Base-by-base conservation (phyloP, 2,329 filamentous ascomycete genomes). In the Mycosphaerella arachidis region DNA sequence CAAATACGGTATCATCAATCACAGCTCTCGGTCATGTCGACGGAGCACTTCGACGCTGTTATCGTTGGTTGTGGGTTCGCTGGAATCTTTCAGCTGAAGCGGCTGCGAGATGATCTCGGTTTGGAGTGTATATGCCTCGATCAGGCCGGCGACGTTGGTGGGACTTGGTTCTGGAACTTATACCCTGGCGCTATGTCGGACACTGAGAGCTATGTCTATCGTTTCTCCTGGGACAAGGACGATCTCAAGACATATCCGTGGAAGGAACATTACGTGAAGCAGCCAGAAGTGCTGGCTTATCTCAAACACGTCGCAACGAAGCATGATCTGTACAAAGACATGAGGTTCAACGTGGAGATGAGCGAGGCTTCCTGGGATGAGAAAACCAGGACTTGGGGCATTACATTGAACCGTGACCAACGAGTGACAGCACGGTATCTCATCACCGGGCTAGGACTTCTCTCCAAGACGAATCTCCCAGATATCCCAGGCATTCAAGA, bases 121-220 rank as follows among this genome's bases (percentile, higher is more conserved):
- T 29, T 67, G 45, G 66, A 69, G 51, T 64, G 46, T 64, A 68
- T 62, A 65, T 72, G 62, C 75, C 77, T 37, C 68, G 77, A 48
- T 77, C 80, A 77, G 60, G 75, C 75, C 50, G 75, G 75, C 46
- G 72, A 75, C 18, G 70, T 78, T 9, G 77, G 77, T 13, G 77
- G 77, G 3, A 75, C 76, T n/a, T 77, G 75, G 75, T 56, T 9
- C 29, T 35, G 30, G 27, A 56, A 56, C n/a, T 51, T 54, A 9
- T 78, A 78, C 45, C 65, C 65, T 2, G 67, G 66, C n/a, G 67
- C 67, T 3, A 67, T 66, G 64, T 60, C 52, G 4, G 65, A 68
- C 48, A 68, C 67, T 6, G 68, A 67, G 50, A 66, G 64, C 57
- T 70, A 64, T 56, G 64, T 70, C 35, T 66, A 71, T 53, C 67